Conservation (phyloP, 2,329 filamentous ascomycete genomes). For the Calonectria hawksworthii region DNA sequence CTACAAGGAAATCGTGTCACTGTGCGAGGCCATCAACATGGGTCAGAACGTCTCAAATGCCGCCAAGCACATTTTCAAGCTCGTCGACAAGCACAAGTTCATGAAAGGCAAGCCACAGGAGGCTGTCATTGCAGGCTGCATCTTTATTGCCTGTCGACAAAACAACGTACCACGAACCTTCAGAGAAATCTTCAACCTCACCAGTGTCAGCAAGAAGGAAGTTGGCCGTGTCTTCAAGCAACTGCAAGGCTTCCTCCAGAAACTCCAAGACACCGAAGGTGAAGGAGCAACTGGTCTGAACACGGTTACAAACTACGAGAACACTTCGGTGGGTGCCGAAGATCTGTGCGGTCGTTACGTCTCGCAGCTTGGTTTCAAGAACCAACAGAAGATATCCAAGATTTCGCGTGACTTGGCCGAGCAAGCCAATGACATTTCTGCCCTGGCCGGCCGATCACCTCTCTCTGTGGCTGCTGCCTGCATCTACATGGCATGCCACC, state of each 20-base stretch:
- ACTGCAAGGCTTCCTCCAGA: constrained; percentile 88
- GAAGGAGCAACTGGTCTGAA: constrained; percentile 62
- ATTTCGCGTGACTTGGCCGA: constrained; percentile 85
- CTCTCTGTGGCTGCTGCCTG: constrained; percentile 94
- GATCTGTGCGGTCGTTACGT: constrained; percentile 93
- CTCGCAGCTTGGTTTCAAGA: constrained; percentile 82
- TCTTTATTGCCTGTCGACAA: constrained; percentile 97
- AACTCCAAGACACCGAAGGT: constrained; percentile 72
- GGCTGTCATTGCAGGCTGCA: constrained; percentile 93
- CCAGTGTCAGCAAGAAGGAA: constrained; percentile 96
- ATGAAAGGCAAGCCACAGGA: constrained; percentile 98
- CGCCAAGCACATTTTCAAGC: constrained; percentile 95
- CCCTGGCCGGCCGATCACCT: constrained; percentile 92
- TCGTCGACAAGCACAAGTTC: constrained; percentile 90
- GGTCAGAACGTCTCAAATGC: constrained; percentile 86
- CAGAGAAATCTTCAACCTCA: constrained; percentile 93
- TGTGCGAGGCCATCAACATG: constrained; percentile 89
- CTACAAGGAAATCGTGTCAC: constrained; percentile 88
- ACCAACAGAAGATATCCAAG: constrained; percentile 80
- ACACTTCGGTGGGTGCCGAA: constrained; percentile 83
- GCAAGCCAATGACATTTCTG: constrained; percentile 81
- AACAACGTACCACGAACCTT: constrained; percentile 90
- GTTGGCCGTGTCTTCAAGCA: constrained; percentile 96
- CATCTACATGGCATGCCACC: constrained; percentile 94
- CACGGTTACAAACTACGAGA: constrained; percentile 78